These are phyloP conservation scores for Rhipidocladum racemiflorum DNA, from an alignment of 176 grass and related monocot genomes.

Conservation along the genomic window DNA sequence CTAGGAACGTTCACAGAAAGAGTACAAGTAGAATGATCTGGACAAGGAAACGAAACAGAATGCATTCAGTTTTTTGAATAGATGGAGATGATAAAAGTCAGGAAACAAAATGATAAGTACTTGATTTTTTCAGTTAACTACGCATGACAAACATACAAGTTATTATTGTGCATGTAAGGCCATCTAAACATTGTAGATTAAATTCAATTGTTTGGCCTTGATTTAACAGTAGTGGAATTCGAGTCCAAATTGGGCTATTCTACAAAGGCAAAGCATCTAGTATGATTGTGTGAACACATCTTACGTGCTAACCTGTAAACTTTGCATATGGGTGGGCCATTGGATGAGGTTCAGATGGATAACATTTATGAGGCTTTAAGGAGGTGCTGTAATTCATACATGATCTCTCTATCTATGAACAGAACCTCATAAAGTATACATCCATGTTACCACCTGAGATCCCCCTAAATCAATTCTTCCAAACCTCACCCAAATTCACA, in stretches of 20 bases:
- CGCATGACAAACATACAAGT: background rate
- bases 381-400: background rate
- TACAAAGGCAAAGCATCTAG: background rate
- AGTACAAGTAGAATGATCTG: constrained; percentile 75
- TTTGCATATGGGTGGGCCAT: background rate
- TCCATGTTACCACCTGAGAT: background rate
- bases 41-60: constrained; percentile 27
- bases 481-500: background rate
- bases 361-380: background rate
- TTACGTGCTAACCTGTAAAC: background rate
- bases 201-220: background rate
- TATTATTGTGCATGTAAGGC: background rate
- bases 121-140: background rate
- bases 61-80: constrained; percentile 1
- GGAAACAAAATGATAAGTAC: background rate
- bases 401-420: background rate
- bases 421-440: no score
- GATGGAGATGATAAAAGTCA: background rate
- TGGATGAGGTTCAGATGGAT: background rate
- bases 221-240: background rate
- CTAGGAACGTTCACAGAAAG: constrained; percentile 61
- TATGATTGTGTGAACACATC: background rate
- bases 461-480: background rate
- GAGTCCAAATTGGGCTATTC: background rate
- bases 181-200: background rate